phyloP scores from a whole-genome alignment of 108 stramenopile genomes.

The Nannochloropsis salina region DNA sequence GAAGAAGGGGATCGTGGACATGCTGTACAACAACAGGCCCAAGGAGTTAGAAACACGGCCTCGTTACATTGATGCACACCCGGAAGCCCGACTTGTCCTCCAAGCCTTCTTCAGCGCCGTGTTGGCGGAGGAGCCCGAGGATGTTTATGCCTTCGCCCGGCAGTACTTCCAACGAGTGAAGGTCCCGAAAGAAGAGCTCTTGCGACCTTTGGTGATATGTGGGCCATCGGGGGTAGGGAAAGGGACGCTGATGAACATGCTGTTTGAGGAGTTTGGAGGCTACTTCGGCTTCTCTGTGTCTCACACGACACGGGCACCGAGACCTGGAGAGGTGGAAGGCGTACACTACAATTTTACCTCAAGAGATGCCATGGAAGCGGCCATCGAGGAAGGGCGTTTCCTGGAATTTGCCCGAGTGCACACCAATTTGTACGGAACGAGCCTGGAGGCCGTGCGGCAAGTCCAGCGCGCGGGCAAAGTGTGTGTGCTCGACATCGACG shows the following conservation, averaged over 20 bases:
- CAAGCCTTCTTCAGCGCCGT: constrained; percentile 2
- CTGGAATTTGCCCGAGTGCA: constrained; percentile 90
- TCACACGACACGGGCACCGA: constrained; percentile 81
- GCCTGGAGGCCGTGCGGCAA: constrained; percentile 67
- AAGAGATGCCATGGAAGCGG: constrained; percentile 69
- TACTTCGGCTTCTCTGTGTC: constrained; percentile 67
- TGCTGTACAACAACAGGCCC: background rate
- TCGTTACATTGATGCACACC: constrained; percentile 15
- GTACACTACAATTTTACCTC: constrained; percentile 80
- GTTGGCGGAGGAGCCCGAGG: background rate
- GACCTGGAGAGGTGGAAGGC: constrained; percentile 59
- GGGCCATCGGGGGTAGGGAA: constrained; percentile 62
- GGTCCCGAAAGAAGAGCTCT: background rate
- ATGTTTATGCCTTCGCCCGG: background rate
- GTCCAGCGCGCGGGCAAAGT: constrained; percentile 72
- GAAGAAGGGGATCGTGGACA: constrained; percentile 3
- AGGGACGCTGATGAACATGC: constrained; percentile 55
- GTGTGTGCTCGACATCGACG: constrained; percentile 89
- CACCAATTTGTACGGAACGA: constrained; percentile 91
- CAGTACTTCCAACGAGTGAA: background rate
- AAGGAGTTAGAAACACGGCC: background rate
- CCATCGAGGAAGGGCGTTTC: constrained; percentile 62
- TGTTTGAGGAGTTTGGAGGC: constrained; percentile 42
- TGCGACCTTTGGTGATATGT: constrained; percentile 52
- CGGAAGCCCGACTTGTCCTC: background rate